Conservation (phyloP, 2,329 filamentous ascomycete species). For the Diaporthe amygdali region DNA sequence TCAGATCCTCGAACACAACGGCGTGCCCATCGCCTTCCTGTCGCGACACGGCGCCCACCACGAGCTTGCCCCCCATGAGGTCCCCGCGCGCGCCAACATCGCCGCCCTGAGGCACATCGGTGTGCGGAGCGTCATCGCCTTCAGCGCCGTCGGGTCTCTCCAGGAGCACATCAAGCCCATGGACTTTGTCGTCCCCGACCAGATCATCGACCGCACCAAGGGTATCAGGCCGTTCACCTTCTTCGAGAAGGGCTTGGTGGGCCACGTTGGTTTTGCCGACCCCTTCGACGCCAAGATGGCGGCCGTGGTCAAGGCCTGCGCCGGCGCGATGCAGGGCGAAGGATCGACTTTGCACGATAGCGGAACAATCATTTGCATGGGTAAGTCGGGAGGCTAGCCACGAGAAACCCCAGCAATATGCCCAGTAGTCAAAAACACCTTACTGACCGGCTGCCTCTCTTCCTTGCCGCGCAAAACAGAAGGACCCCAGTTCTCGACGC, state of each 20-base stretch:
- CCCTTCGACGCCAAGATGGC: conserved; percentile 86
- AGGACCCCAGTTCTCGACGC: conserved; percentile 97
- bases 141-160: conserved; percentile 91
- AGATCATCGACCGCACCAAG: conserved; percentile 97
- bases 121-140: conserved; percentile 89
- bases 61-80: conserved; percentile 89
- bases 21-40: conserved; percentile 86
- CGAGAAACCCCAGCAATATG: conserved; percentile 9
- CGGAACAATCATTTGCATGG: conserved; percentile 91
- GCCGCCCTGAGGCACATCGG: conserved; percentile 93
- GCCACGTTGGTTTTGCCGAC: conserved; percentile 94
- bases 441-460: background rate
- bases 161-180: conserved; percentile 92
- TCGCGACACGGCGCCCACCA: conserved; percentile 91
- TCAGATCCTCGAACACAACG: conserved; percentile 85
- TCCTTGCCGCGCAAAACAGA: conserved; percentile 55
- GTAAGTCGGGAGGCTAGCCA: conserved; percentile 50
- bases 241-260: conserved; percentile 90
- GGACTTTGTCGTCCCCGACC: conserved; percentile 96
- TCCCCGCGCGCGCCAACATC: conserved; percentile 95
- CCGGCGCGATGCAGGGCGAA: conserved; percentile 77
- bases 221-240: conserved; percentile 94
- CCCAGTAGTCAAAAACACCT: background rate
- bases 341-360: conserved; percentile 83
- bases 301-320: conserved; percentile 78